These are phyloP conservation scores for Santalum album DNA, from an alignment of 164 flowering plant species.

Conservation along the genomic window DNA sequence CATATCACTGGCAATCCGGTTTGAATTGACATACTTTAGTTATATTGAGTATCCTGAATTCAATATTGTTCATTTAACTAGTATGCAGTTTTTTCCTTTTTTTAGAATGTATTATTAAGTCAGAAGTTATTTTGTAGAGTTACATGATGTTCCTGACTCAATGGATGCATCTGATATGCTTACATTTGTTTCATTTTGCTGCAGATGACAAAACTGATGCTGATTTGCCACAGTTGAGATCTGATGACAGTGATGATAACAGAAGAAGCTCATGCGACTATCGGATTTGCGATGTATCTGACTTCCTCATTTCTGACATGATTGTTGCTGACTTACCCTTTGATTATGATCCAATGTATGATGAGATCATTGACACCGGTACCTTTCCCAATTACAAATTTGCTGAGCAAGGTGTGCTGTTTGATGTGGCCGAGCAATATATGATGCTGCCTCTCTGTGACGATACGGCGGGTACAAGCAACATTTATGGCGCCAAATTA, in stretches of 20 bases:
- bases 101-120: too few relatives aligned
- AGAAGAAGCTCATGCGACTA: constrained; percentile 35
- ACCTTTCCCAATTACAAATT: constrained; percentile 35
- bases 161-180: background rate
- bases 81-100: too few relatives aligned
- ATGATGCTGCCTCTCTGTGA: constrained; percentile 60
- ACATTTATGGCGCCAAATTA: constrained; percentile 19
- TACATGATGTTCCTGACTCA: too few relatives aligned
- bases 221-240: constrained; percentile 23
- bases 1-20: too few relatives aligned
- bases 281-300: constrained; percentile 56
- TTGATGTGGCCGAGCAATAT: constrained; percentile 28
- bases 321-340: constrained; percentile 37
- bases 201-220: constrained; percentile 21
- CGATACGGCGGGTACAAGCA: constrained; percentile 38
- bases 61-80: too few relatives aligned
- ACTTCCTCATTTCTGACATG: constrained; percentile 63
- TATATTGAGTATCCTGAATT: too few relatives aligned
- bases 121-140: too few relatives aligned
- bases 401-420: constrained; percentile 7
- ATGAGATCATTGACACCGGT: constrained; percentile 9
- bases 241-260: constrained; percentile 47
- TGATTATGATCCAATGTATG: constrained; percentile 29
- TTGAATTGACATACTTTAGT: too few relatives aligned
- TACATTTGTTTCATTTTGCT: constrained; percentile 8